A percentile compares a stretch with the other conserved stretches of the same genome.
phyloP scores from a whole-genome alignment of 805 yeast genomes.

The Cyberlindnera bimundalis region DNA sequence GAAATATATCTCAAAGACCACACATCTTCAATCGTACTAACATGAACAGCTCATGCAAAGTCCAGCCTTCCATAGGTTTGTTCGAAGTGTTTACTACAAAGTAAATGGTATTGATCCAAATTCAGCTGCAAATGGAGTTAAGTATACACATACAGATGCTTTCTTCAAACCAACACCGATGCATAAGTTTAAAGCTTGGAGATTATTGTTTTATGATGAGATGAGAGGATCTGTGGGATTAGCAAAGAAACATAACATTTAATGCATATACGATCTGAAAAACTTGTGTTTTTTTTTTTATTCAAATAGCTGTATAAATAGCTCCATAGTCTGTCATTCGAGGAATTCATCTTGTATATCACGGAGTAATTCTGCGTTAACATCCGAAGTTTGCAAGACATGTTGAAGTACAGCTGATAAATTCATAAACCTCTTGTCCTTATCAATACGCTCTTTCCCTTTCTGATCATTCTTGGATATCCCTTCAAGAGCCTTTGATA shows the following conservation, averaged over 20 bases:
- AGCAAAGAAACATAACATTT: slow-evolving; percentile 24
- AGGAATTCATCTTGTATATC: slow-evolving; percentile 29
- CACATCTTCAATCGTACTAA: too few species aligned
- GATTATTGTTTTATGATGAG: slow-evolving; percentile 59
- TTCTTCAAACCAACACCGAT: slow-evolving; percentile 41
- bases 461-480: slow-evolving; percentile 1
- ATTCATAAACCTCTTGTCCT: slow-evolving; percentile 28
- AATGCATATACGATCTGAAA: too few species aligned
- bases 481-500: slow-evolving; percentile 23
- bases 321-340: not conserved
- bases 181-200: slow-evolving; percentile 61
- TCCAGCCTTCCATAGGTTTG: slow-evolving; percentile 59
- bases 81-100: slow-evolving; percentile 55
- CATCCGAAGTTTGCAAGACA: slow-evolving; percentile 12
- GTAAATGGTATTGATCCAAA: slow-evolving; percentile 52
- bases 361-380: slow-evolving; percentile 19
- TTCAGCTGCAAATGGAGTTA: slow-evolving; percentile 33
- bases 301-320: too few species aligned
- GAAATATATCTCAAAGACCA: too few species aligned
- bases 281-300: too few species aligned
- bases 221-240: slow-evolving; percentile 52
- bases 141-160: slow-evolving; percentile 17
- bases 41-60: slow-evolving; percentile 46
- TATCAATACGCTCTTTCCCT: not conserved
- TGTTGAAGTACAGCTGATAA: slow-evolving; percentile 27